These are phyloP conservation scores for Sechiopsis laciniata DNA, from an alignment of 306 rosid genomes.

Conservation along the genomic window DNA sequence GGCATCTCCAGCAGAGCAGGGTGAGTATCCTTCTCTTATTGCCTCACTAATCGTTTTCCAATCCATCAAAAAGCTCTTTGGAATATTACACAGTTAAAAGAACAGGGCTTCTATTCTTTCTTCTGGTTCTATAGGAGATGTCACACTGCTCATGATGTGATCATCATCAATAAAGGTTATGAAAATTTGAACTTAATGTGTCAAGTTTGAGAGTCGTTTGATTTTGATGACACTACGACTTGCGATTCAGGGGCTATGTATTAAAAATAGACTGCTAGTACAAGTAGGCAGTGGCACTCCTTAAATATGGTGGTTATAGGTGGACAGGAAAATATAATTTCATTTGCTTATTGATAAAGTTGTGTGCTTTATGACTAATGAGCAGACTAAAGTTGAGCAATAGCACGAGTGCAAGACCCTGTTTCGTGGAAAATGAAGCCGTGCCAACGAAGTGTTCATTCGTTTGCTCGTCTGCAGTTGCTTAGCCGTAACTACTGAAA, in stretches of 20 bases:
- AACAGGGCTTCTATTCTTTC: slow-evolving; percentile 7
- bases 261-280: neutral
- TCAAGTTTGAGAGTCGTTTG: slow-evolving; percentile 3
- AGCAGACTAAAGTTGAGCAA: neutral
- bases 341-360: neutral
- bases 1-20: slow-evolving; percentile 34
- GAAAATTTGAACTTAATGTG: neutral
- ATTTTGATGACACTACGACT: neutral
- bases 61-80: neutral
- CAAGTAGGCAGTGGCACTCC: neutral
- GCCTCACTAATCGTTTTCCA: neutral
- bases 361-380: neutral
- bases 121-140: neutral
- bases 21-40: slow-evolving; percentile 23
- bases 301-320: neutral
- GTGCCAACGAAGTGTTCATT: neutral
- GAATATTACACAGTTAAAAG: slow-evolving; percentile 14
- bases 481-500: neutral
- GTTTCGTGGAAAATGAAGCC: neutral
- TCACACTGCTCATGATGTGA: neutral
- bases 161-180: neutral
- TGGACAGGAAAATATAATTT: neutral
- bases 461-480: neutral
- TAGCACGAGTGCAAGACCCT: neutral
- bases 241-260: neutral